These are phyloP conservation scores for Hanseniaspora lachancei DNA, from an alignment of 805 yeast species.

Conservation along the genomic window DNA sequence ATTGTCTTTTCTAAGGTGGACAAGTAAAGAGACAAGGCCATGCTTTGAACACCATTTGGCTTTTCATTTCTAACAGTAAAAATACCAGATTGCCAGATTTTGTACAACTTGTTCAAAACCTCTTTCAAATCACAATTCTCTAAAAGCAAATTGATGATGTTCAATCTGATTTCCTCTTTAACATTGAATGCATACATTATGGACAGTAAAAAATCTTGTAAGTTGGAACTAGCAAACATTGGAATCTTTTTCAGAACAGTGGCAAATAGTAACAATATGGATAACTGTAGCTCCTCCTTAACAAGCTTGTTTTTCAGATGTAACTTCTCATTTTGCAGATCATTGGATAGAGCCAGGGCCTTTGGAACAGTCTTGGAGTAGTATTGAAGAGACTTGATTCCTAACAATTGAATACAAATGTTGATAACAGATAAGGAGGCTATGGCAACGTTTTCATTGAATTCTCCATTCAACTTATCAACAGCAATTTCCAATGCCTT, in stretches of 20 bases:
- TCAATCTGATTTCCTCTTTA: constrained; percentile 45
- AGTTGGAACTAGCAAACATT: constrained; percentile 59
- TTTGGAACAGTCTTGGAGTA: constrained; percentile 79
- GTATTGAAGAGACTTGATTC: constrained; percentile 73
- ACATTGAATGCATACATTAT: constrained; percentile 47
- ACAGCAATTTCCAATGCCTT: constrained; percentile 39
- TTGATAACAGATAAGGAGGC: constrained; percentile 64
- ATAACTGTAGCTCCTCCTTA: constrained; percentile 38
- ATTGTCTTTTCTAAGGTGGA: constrained; percentile 53
- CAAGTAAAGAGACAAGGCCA: constrained; percentile 56
- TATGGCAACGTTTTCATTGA: constrained; percentile 49
- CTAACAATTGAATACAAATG: constrained; percentile 56
- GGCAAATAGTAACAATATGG: constrained; percentile 59
- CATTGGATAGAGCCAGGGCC: constrained; percentile 36
- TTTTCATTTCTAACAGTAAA: constrained; percentile 3
- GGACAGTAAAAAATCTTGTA: constrained; percentile 47
- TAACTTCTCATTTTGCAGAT: constrained; percentile 22
- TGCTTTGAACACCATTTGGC: constrained; percentile 27
- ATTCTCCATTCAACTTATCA: constrained; percentile 36
- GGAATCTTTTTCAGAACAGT: constrained; percentile 74
- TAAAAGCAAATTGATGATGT: constrained; percentile 48
- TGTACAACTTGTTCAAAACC: constrained; percentile 47
- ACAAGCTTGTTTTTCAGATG: constrained; percentile 5
- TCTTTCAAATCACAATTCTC: constrained; percentile 55
- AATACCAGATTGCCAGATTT: constrained; percentile 43